Evolutionary conservation across 1,284 basidiomycete species (phyloP).

Genomic region (Pholiota adiposa): DNA sequence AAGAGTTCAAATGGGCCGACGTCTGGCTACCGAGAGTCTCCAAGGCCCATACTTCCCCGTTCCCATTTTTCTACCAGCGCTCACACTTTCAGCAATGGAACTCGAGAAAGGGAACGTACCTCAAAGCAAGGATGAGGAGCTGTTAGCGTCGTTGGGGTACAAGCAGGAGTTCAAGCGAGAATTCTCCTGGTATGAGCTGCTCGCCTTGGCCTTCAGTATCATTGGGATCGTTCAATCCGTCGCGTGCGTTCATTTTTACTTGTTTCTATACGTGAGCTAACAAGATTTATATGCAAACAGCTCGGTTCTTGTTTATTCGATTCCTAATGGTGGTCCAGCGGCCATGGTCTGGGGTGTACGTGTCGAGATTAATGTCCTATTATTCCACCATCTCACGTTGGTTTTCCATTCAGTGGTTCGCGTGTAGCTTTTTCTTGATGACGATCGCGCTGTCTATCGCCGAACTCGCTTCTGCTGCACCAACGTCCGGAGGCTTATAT

Average conservation of each 20-base stretch:
- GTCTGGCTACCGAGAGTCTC: background rate
- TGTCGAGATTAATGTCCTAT: constrained; percentile 20
- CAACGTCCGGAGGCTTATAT: constrained; percentile 68
- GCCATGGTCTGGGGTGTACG: constrained; percentile 83
- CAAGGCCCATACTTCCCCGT: background rate
- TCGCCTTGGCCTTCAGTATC: constrained; percentile 13
- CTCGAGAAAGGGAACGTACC: constrained; percentile 6
- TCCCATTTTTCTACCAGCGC: background rate
- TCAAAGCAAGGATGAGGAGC: constrained; percentile 37
- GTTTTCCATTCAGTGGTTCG: constrained; percentile 45
- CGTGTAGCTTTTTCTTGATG: constrained; percentile 57
- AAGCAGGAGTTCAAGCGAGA: constrained; percentile 51
- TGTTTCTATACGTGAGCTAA: background rate
- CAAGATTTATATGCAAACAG: constrained; percentile 44
- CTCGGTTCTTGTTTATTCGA: constrained; percentile 68
- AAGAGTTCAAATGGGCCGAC: background rate
- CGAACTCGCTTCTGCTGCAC: constrained; percentile 70
- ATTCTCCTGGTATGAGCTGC: constrained; percentile 25
- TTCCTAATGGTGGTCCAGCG: constrained; percentile 76
- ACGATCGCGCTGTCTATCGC: constrained; percentile 68
- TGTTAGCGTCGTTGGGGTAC: constrained; percentile 47
- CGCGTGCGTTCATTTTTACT: constrained; percentile 5
- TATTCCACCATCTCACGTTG: background rate
- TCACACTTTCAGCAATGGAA: constrained; percentile 8
- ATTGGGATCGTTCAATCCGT: constrained; percentile 16